Base-by-base conservation (phyloP, 176 grass and related monocot species). In the Ensete ventricosum region DNA sequence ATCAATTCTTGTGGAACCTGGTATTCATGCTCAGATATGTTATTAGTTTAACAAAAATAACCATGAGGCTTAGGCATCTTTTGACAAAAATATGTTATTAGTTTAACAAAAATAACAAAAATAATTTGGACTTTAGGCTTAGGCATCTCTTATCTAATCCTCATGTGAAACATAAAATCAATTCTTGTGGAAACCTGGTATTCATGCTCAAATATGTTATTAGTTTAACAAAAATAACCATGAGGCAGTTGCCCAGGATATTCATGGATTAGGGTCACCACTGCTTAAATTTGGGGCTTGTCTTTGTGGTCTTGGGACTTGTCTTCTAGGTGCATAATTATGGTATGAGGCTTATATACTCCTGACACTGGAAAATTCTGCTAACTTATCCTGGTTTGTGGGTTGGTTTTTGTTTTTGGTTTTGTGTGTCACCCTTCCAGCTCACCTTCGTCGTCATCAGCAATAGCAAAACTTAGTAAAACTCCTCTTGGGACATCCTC, bases 401-500 rank as follows among this genome's bases (percentile, higher is more conserved):
- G 34, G 4, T 43, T 43, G 34, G 34, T 43, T 43, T 43, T 43
- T 43, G n/a, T 29, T 19, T 50, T 52, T 73, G 50, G 2, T 50
- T 65, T 48, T 9, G 27, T 63, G 10, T 50, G 64, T 14, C 78
- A 75, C 69, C 55, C 76, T 43, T 43, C 34, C 84, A 99, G 96
- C 62, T 72, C 60, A 52, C 22, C 74, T 9, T 55, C 53, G 3
- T 70, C 87, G 66, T 81, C 81, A 69, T 89, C 88, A 73, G 84
- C 84, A 85, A 82, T 99, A 76, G 84, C 88, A 62, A 99, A 99
- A 85, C 86, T 99, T 69, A 94, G 77, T 77, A 91, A 94, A 76
- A 81, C 62, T 83, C 68, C 54, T 63, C 68, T 81, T 86, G 86
- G 90, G 55, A 88, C 80, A 66, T 67, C 79, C 17, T 87, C 76